Base-by-base conservation (phyloP, 441 rosid genomes). In the Isatis lusitanica region DNA sequence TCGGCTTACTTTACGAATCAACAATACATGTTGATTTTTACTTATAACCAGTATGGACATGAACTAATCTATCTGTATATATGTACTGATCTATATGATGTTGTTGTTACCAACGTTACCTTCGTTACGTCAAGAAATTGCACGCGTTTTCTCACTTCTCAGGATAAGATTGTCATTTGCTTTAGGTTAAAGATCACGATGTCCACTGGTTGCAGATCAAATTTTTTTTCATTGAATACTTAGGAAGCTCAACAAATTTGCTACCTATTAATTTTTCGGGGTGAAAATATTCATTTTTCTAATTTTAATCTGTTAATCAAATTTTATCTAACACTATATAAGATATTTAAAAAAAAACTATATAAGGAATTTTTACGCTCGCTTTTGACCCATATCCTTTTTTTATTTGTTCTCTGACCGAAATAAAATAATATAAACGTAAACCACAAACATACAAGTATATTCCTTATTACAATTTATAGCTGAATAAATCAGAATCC, bases 51-150 rank as follows among this genome's bases (percentile, higher is more conserved):
- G 8, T 53, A 28, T 28, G 8, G 9, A 28, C 17, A 13, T 28
- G 36, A 53, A 28, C 70, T 53, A 24, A 62, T 24, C 26, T 15
- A 40, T 40, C 2, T 63, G 16, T n/a, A 28, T 38, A 28, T 35
- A 9, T 16, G 63, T 36, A 64, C 42, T 64, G 51, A 59, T 44
- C 58, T 36, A 59, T 59, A 69, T 4, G 44, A 68, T 68, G 48
- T 16, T 35, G 57, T 33, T 43, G 57, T 43, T 61, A 53, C 78
- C 73, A 61, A 42, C 9, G 59, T 50, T 74, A 68, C 73, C 69
- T 74, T 68, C 47, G 16, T 11, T 42, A 40, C 42, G 24, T 61
- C 48, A 44, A 40, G 43, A 75, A 21, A 3, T 2, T 68, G 63
- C 65, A 68, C 44, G 70, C 43, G 69, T 38, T 15, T 26, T 52